A percentile compares a stretch with the other conserved stretches of the same genome.
Evolutionary conservation across 169 alveolate genomes (phyloP).

Genomic region (Eimeria necatrix): DNA sequence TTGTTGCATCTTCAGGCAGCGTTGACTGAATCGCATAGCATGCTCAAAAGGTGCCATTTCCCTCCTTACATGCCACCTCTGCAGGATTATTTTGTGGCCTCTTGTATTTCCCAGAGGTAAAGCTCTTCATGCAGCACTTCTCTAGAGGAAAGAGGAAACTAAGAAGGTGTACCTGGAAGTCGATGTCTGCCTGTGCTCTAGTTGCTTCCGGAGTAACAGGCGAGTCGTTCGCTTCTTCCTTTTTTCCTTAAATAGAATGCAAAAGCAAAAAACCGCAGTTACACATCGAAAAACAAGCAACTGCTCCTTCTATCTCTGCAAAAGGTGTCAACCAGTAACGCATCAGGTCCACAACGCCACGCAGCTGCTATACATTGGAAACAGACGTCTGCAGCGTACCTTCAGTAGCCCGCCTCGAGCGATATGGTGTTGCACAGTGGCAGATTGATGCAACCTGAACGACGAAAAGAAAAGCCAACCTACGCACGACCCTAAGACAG

Average conservation of each 20-base stretch:
- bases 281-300: no score
- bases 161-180: conserved; percentile 1
- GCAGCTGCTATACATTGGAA: neutral
- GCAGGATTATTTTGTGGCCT: neutral
- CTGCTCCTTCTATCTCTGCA: no score
- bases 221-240: conserved; percentile 16
- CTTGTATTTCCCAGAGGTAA: no score
- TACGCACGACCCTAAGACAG: no score
- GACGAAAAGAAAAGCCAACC: neutral
- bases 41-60: neutral
- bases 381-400: neutral
- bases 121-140: no score
- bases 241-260: neutral
- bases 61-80: neutral
- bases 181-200: conserved; percentile 30
- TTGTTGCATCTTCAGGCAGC: conserved; percentile 51
- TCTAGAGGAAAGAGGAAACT: neutral
- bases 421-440: conserved; percentile 60
- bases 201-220: neutral
- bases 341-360: no score
- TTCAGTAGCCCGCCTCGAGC: conserved; percentile 17
- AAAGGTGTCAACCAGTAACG: no score
- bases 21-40: conserved; percentile 37
- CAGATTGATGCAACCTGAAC: conserved; percentile 63
- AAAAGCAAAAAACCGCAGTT: neutral